These are phyloP conservation scores for Forsythia viridissima DNA, from an alignment of 257 asterid genomes.

Conservation along the genomic window DNA sequence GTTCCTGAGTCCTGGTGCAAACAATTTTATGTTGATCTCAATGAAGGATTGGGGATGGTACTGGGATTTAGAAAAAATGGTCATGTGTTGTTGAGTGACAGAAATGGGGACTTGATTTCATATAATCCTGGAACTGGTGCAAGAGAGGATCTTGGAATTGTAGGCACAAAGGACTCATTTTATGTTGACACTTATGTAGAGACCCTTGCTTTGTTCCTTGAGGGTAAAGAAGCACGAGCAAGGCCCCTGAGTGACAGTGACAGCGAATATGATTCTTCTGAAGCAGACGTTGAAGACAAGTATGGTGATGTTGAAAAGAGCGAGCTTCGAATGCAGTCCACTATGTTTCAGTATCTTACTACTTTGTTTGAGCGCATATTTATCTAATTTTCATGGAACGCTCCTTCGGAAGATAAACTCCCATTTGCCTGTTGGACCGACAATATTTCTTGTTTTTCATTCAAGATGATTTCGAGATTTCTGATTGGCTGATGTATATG, in stretches of 20 bases:
- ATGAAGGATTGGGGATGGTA: slow-evolving; percentile 14
- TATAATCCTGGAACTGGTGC: slow-evolving; percentile 8
- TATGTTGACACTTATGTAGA: slow-evolving; percentile 22
- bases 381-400: no score
- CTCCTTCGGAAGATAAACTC: no score
- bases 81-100: slow-evolving; percentile 9
- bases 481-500: no score
- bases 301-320: slow-evolving; percentile 19
- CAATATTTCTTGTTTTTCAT: no score
- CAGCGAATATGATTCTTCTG: slow-evolving; percentile 1
- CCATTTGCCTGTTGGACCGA: no score
- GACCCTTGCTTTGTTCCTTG: slow-evolving; percentile 27
- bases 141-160: slow-evolving; percentile 24
- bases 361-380: slow-evolving; percentile 5
- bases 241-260: slow-evolving; percentile 8
- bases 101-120: slow-evolving; percentile 13
- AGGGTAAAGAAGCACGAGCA: slow-evolving; percentile 12
- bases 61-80: slow-evolving; percentile 25
- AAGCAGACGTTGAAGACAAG: neutral
- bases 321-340: slow-evolving; percentile 24
- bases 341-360: slow-evolving; percentile 23
- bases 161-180: slow-evolving; percentile 27
- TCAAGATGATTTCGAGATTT: no score
- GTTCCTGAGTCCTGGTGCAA: slow-evolving; percentile 30
- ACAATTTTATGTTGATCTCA: slow-evolving; percentile 6